Base-by-base conservation (phyloP, 2,329 filamentous ascomycete species). In the Ascochyta viciae-villosae region DNA sequence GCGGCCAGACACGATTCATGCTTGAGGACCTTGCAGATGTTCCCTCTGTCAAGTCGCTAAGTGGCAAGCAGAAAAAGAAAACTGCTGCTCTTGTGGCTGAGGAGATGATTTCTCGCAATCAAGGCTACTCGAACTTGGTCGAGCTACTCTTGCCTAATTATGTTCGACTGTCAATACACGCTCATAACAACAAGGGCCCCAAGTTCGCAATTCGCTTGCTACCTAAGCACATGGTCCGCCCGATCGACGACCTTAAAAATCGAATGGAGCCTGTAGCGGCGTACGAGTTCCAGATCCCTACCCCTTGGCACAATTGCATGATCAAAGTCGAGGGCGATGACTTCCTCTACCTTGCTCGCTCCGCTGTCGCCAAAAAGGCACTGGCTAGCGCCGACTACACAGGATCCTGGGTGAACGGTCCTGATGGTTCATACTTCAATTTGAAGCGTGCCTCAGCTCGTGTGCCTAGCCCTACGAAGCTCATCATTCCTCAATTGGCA, bases 91-190 rank as follows among this genome's bases (percentile, higher is more conserved):
- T 64, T 23, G 70, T 76, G 6, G 73, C 75, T 1, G 65, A 70
- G 34, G 74, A 76, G 52, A 77, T 76, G 74, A 72, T 76, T 26
- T 67, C 68, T 19, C 71, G 79, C 7, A 82, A 81, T 58, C 78
- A 81, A 54, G 78, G 78, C 9, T 82, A 81, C 55, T 81, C 79
- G 3, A 81, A 81, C 45, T 70, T 81, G 13, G 72, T 80, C n/a
- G 78, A 81, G 65, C 62, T 80, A 3, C 60, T 81, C 2, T 76
- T 80, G 55, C 80, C 80, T 1, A 74, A 78, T 54, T 75, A 78
- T 50, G 69, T 82, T 38, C 77, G 79, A n/a, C 71, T 82, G 0
- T 81, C 78, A 0, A 82, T 82, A 43, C 80, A 82, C 52, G 78
- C 79, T 52, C 79, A 79, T 54, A 68, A 72, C 46, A 79, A 78